Evolutionary conservation across 2,329 filamentous ascomycete genomes (phyloP), one percentile per base, ranked within the genome.

Genomic region (Cladorrhinum sp.): DNA sequence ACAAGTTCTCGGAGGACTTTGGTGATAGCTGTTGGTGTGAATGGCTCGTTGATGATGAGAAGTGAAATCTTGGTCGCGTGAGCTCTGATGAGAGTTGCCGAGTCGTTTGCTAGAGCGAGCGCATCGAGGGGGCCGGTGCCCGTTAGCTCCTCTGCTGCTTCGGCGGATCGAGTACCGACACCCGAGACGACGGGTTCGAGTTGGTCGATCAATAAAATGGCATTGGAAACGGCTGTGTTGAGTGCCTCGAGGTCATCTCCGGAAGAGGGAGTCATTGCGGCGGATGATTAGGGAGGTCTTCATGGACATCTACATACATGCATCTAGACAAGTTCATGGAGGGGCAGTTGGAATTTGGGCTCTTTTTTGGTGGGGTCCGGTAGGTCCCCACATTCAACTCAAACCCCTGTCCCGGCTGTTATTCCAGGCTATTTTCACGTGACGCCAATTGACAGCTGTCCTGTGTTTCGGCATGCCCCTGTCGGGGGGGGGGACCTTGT

Each of bases 51-150:
- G 70, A 96, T 89, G 1, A 95, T 84, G 12, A 98, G 83, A 0
- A 97, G 86, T 0, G 91, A 94, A 24, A 97, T 81, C 65, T 96
- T 96, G 5, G 92, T 96, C 1, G 88, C 85, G 71, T 97, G 92
- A 0, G 92, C 91, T 72, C 86, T 87, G 62, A 96, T 85, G 4
- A 96, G 80, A 24, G 82, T 84, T 0, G 91, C 84, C 0, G 90
- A 83, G 68, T 93, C 88, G 68, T 84, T 83, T 33, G 93, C 85
- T 61, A 94, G 81, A 14, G 85, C 77, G 23, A 96, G 82, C 9
- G 86, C 80, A 65, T 89, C 75, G 71, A 85, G 63, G 1, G 66
- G 62, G 42, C 58, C 58, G 12, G 48, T 61, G 7, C 54, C 28
- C n/a, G n/a, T 48, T 30, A 54, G 49, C 20, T 46, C 24, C 9